Conservation (phyloP, 2,329 filamentous ascomycete genomes). For the Sclerotinia spermophila region DNA sequence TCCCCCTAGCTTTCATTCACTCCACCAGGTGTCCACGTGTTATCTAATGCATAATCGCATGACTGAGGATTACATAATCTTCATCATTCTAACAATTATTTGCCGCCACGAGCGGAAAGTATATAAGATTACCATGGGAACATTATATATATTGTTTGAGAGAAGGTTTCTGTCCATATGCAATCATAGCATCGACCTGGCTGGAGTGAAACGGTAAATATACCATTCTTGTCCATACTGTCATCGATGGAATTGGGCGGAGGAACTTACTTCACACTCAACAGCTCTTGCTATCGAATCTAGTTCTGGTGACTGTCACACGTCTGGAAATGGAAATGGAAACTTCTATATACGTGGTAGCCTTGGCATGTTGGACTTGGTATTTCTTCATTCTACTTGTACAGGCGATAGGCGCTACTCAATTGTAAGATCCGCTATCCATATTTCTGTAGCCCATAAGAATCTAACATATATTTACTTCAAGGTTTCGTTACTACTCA, state of each 20-base stretch:
- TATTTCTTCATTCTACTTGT: conserved; percentile 50
- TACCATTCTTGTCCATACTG: too few relatives aligned
- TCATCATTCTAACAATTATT: neutral
- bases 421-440: conserved; percentile 45
- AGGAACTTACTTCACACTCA: neutral
- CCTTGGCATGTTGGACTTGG: conserved; percentile 52
- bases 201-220: neutral
- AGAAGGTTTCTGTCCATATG: neutral
- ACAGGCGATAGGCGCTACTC: conserved; percentile 52
- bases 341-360: conserved; percentile 36
- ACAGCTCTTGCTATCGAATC: neutral
- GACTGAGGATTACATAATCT: neutral
- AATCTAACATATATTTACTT: conserved; percentile 2
- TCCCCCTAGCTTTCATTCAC: too few relatives aligned
- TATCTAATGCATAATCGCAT: neutral
- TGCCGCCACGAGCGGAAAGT: neutral
- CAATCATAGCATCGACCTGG: neutral
- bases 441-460: neutral
- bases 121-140: too few relatives aligned
- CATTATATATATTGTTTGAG: neutral
- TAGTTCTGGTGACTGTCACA: neutral
- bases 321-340: conserved; percentile 22
- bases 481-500: conserved; percentile 53
- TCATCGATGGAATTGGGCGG: neutral
- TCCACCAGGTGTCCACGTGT: too few relatives aligned